phyloP scores from a whole-genome alignment of 768 basidiomycete species.

The Phanerochaete sordida region DNA sequence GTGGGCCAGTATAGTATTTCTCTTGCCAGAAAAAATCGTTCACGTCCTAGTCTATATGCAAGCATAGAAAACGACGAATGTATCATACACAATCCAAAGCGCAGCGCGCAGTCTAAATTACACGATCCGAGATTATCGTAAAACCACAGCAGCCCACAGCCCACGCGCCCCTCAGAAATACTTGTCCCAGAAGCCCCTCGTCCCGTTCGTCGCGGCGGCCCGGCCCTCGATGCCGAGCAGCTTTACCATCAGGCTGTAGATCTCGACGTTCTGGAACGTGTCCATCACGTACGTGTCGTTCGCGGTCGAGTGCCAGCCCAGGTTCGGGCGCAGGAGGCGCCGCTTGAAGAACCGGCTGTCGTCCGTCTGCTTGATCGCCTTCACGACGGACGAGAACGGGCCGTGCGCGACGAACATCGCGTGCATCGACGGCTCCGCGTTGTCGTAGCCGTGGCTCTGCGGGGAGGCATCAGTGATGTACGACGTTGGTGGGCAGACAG shows the following conservation, averaged over 20 bases:
- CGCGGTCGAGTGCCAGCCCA: conserved; percentile 66
- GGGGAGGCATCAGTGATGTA: neutral
- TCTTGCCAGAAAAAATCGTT: no score
- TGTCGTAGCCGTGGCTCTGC: conserved; percentile 91
- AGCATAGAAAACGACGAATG: no score
- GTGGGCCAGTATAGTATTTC: no score
- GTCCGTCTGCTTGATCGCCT: conserved; percentile 44
- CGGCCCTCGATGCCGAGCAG: conserved; percentile 59
- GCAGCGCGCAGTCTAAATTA: neutral
- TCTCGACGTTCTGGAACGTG: conserved; percentile 80
- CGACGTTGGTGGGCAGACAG: neutral
- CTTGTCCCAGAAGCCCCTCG: conserved; percentile 77
- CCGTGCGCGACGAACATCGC: conserved; percentile 93
- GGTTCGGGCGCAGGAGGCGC: conserved; percentile 29
- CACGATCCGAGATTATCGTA: neutral
- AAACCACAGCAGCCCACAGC: neutral
- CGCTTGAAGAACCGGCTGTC: conserved; percentile 15
- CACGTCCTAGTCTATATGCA: no score
- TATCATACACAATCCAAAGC: neutral
- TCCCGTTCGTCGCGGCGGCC: conserved; percentile 71
- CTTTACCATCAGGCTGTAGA: conserved; percentile 80
- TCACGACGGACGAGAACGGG: conserved; percentile 73
- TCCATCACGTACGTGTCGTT: conserved; percentile 72
- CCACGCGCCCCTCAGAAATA: conserved; percentile 43
- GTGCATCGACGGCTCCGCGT: conserved; percentile 70